A percentile compares a stretch with the other conserved stretches of the same genome.
Conservation (phyloP, 371 early-diverging fungal genomes). For the Mucor plumbeus region DNA sequence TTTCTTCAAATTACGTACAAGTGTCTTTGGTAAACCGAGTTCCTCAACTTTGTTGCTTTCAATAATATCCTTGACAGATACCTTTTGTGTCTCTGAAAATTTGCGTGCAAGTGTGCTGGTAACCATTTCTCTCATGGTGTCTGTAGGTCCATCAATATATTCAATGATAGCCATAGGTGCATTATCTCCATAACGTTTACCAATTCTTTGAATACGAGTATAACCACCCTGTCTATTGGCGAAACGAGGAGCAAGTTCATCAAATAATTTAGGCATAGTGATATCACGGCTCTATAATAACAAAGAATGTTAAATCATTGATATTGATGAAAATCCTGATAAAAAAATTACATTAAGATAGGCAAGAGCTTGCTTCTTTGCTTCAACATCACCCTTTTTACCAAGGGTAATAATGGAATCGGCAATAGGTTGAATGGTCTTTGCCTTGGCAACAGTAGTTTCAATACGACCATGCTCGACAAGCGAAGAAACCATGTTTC, state of each 20-base stretch:
- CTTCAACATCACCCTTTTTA: slow-evolving; percentile 72
- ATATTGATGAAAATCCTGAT: not conserved
- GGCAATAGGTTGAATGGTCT: slow-evolving; percentile 84
- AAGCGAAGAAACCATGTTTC: slow-evolving; percentile 88
- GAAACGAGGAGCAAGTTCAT: slow-evolving; percentile 86
- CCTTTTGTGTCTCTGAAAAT: slow-evolving; percentile 25
- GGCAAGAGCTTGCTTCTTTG: slow-evolving; percentile 64
- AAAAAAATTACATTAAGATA: slow-evolving; percentile 58
- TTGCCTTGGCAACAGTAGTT: slow-evolving; percentile 95
- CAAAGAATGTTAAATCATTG: no score
- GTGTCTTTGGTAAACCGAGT: slow-evolving; percentile 36
- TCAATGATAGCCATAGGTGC: slow-evolving; percentile 94
- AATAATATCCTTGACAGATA: slow-evolving; percentile 37
- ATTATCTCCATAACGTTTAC: slow-evolving; percentile 83
- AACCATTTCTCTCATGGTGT: slow-evolving; percentile 59
- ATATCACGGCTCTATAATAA: slow-evolving; percentile 61
- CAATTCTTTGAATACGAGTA: slow-evolving; percentile 86
- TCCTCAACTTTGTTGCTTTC: slow-evolving; percentile 26
- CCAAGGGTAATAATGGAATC: slow-evolving; percentile 87
- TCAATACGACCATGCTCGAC: slow-evolving; percentile 90
- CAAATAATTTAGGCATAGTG: slow-evolving; percentile 85
- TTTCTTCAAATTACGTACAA: slow-evolving; percentile 51
- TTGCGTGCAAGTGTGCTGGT: slow-evolving; percentile 54
- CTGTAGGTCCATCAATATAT: slow-evolving; percentile 70
- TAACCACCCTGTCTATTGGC: slow-evolving; percentile 86